Base-by-base conservation (phyloP, 176 grass and related monocot genomes). In the Echinochloa phyllopogon region DNA sequence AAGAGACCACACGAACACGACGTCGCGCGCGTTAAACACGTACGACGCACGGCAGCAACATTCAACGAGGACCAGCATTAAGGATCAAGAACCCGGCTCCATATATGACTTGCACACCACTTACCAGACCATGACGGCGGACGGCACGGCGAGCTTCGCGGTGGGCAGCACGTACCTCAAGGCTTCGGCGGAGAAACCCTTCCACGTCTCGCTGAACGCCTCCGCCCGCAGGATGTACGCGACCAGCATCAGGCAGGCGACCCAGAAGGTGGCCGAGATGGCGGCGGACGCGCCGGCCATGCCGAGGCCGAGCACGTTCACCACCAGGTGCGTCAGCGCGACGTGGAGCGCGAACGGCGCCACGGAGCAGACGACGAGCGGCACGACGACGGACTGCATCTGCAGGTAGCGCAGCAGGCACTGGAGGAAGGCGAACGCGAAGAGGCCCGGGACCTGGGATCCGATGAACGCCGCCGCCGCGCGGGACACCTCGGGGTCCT, bases 71-170 rank as follows among this genome's bases (percentile, higher is more conserved):
- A 52, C 3, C 4, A 33, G 16, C 50, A 52, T 52, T 6, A 21
- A 55, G 18, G 21, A 33, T 33, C 29, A 33, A 33, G 0, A 20
- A 4, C 29, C 29, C 29, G 29, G 2, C 29, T 33, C 29, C 29
- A 2, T n/a, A n/a, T n/a, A n/a, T 33, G 29, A 33, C 29, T 33
- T 33, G 29, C 29, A 33, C 29, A 33, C 29, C 37, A 86, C 87
- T 74, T 12, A 98, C 93, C 96, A 95, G 71, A 98, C 87, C 96
- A 98, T 95, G 66, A 94, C n/a, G 65, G 96, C 93, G 0, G 93
- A 98, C 27, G 96, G 93, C 76, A 74, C 33, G 12, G 96, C 96
- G 58, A 98, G 74, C 82, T 85, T 95, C 47, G 87, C 45, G 60
- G 89, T 92, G 2, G 91, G 93, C 27, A 95, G 3, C 11, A 95